Conservation (phyloP, 352 stramenopile genomes). For the Phytophthora ohioensis region DNA sequence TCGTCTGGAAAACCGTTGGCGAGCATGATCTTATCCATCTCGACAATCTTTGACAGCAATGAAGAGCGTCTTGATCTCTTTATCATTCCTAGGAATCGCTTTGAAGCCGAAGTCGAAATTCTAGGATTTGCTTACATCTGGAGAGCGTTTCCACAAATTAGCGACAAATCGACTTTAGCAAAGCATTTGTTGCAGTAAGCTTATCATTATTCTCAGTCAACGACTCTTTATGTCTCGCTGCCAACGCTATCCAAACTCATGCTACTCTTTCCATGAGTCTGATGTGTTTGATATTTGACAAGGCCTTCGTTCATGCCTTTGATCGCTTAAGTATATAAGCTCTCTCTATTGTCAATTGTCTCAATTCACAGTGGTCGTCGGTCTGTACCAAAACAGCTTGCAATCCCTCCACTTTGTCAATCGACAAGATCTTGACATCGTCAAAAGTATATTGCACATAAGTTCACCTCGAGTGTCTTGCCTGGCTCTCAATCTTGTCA, state of each 20-base stretch:
- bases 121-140: conserved; percentile 17
- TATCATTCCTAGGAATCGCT: neutral
- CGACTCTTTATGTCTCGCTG: too few species aligned
- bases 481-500: conserved; percentile 15
- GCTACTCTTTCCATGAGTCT: too few species aligned
- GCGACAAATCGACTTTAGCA: neutral
- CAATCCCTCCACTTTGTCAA: conserved; percentile 6
- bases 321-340: too few species aligned
- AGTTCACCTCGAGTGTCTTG: conserved; percentile 14
- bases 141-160: neutral
- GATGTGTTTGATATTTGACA: too few species aligned
- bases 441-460: conserved; percentile 35
- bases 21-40: conserved; percentile 13
- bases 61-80: neutral
- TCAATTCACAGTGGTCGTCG: neutral
- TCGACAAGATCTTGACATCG: conserved; percentile 3
- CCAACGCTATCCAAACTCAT: neutral
- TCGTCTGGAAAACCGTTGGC: conserved; percentile 12
- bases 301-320: too few species aligned
- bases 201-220: neutral
- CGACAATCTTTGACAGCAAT: neutral
- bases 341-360: conserved; percentile 7
- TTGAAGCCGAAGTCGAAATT: neutral
- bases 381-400: neutral
- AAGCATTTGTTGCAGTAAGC: neutral